Conservation (phyloP, 257 asterid species). For the Nicotiana noctiflora region DNA sequence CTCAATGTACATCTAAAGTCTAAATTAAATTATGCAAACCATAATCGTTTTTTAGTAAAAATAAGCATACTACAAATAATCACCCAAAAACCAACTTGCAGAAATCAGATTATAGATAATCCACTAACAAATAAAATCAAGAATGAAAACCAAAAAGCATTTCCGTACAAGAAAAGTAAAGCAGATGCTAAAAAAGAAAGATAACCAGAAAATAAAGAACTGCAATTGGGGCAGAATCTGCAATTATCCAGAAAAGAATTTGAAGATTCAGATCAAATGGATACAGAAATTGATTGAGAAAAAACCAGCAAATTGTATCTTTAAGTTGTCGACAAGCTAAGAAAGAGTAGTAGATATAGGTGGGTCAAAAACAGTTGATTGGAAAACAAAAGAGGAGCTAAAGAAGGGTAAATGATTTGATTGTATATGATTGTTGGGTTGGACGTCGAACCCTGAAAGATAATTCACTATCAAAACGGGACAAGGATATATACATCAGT, state of each 20-base stretch:
- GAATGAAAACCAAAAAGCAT: not conserved
- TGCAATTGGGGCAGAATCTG: not conserved
- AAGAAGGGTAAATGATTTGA: not conserved
- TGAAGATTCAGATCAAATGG: constrained; percentile 7
- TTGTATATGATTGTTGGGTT: constrained; percentile 22
- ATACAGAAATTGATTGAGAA: not conserved
- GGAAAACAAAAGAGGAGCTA: not conserved
- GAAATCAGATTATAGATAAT: not conserved
- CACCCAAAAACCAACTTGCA: not conserved
- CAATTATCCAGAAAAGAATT: not conserved
- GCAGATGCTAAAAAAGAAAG: too few species aligned
- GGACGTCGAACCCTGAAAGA: constrained; percentile 68
- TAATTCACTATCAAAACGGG: not conserved
- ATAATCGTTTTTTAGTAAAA: not conserved
- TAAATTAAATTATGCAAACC: not conserved
- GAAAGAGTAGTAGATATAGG: constrained; percentile 2
- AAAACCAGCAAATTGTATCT: not conserved
- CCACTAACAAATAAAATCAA: not conserved
- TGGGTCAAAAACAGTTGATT: not conserved
- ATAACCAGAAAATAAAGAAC: not conserved
- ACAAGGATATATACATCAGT: not conserved
- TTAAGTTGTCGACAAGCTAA: not conserved
- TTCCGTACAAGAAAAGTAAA: not conserved
- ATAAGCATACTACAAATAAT: not conserved
- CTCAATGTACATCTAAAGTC: not conserved